Evolutionary conservation across 2,329 filamentous ascomycete genomes (phyloP), one percentile per base, ranked within the genome.

Genomic region (Aphanocladium album): DNA sequence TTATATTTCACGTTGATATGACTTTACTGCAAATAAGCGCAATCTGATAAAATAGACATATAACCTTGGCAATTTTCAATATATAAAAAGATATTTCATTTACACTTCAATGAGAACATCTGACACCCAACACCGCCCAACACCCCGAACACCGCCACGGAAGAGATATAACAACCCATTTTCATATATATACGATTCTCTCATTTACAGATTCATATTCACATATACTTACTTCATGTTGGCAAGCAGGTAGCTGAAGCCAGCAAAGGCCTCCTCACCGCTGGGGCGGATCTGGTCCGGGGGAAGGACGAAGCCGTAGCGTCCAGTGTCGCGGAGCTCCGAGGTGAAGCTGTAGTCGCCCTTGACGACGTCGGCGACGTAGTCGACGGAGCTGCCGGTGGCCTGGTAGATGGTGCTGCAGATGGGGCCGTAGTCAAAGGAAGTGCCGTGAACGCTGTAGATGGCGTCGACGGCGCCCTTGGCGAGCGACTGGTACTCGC

Each of bases 381-480:
- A 81, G 68, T 83, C 80, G 23, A 78, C 75, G 50, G 74, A 77
- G 58, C 69, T 74, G 23, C 78, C 79, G 0, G 75, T 73, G 0
- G 83, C 81, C 64, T 82, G 77, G 71, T 88, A 88, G 64, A 88
- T 84, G 33, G 83, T 87, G 46, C 72, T 73, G 71, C 86, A 88
- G 63, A 84, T 81, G 2, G 83, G 80, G 0, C 82, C 80, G 50
- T 79, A 75, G 16, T 68, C 56, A 65, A 77, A 80, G 2, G 60
- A 59, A 11, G 71, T 70, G 23, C 77, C 77, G 59, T 79, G 72
- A 17, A 78, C 72, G 1, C 67, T 66, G 23, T 66, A 72, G 66
- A 88, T 82, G 23, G 83, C 84, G 2, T 77, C 73, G 17, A 80
- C 78, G 6, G 78, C 76, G 7, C 76, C 77, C 16, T 68, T 67